Evolutionary conservation across 768 basidiomycete species (phyloP), one percentile per base, ranked within the genome.

Genomic region (Boletellus sp.): DNA sequence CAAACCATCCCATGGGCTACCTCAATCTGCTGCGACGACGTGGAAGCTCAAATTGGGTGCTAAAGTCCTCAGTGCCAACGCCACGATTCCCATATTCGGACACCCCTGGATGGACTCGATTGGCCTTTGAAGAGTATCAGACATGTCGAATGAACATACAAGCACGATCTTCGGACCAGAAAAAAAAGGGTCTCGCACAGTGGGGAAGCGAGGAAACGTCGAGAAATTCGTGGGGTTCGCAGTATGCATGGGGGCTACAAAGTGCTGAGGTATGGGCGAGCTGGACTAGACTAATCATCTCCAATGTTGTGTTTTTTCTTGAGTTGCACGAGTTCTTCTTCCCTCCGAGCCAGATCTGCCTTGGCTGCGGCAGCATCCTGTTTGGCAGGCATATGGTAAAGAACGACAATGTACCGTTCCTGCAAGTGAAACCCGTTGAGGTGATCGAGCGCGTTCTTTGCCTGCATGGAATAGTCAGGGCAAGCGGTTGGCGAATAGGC

Each of bases 361-460:
- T 96, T 96, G 13, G 88, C 87, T 7, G 91, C 87, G 1, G 92
- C 91, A 2, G 92, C 92, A 60, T 94, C 92, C 62, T 94, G 92
- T 69, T 94, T 91, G n/a, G 92, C 86, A 33, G 94, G 92, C 85
- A 97, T 95, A 66, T 98, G 94, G 63, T 95, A 98, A 24, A 97
- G 74, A 9, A 98, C 95, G 50, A 99, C 95, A 46, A 99, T 95
- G 71, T 98, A 99, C 22, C 95, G 87, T 70, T 96, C 95, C 73
- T 94, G 93, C 51, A 99, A 69, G 73, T 99, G 95, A 74, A 99
- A 99, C 39, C 95, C 95, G 60, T 98, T 98, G 63, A 98, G 70
- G 69, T 96, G 94, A 64, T 94, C 94, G 49, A 96, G 81, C 0
- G 95, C 95, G 63, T 94, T 94, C 71, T 96, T 95, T 19, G 95